These are phyloP conservation scores for Hypoxylon perforatum DNA, from an alignment of 495 filamentous ascomycete species.

Conservation along the genomic window DNA sequence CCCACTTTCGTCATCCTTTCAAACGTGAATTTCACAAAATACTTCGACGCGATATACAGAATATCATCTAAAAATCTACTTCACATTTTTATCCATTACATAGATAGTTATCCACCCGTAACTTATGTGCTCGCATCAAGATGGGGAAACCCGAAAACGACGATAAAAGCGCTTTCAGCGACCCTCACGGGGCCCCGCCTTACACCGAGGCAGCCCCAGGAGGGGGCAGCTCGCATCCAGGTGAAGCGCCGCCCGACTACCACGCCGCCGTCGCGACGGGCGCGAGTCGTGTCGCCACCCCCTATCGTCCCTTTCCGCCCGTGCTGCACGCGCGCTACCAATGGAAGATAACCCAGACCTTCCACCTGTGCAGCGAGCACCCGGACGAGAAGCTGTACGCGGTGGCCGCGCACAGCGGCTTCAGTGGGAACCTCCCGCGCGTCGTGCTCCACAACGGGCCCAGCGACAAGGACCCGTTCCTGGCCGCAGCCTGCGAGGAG, in stretches of 20 bases:
- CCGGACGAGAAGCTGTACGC: constrained; percentile 1
- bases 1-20: too few species aligned
- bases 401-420: not conserved
- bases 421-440: not conserved
- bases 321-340: constrained; percentile 12
- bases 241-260: constrained; percentile 4
- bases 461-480: not conserved
- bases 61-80: too few species aligned
- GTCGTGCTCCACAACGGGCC: constrained; percentile 3
- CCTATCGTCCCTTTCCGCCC: constrained; percentile 4
- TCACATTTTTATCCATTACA: too few species aligned
- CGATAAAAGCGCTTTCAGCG: constrained; percentile 43
- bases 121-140: constrained; percentile 58
- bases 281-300: not conserved
- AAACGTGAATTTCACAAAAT: too few species aligned
- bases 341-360: constrained; percentile 1
- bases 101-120: too few species aligned
- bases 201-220: not conserved
- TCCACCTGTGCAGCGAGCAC: constrained; percentile 1
- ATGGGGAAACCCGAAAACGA: constrained; percentile 76
- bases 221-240: not conserved
- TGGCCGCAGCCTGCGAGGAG: constrained; percentile 2
- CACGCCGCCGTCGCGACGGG: not conserved
- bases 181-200: not conserved
- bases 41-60: too few species aligned